A percentile compares a stretch with the other conserved stretches of the same genome.
Conservation (phyloP, 139 green algal genomes). For the Micractinium conductrix region DNA sequence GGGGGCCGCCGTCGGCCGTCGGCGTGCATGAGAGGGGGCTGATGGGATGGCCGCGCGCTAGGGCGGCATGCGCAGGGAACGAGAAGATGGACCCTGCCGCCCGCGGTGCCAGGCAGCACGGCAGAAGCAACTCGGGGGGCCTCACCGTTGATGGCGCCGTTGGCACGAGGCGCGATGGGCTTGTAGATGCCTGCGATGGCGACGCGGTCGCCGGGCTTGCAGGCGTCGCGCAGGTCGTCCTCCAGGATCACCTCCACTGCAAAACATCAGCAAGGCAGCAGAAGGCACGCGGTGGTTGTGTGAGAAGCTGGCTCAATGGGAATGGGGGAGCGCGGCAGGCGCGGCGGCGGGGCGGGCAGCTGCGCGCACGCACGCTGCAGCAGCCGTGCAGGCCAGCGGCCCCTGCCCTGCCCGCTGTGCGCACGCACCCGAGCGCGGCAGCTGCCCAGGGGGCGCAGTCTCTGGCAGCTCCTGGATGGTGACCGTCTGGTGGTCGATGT, state of each 20-base stretch:
- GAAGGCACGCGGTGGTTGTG: no score
- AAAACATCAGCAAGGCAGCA: background rate
- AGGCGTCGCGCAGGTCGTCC: slow-evolving; percentile 84
- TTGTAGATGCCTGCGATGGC: slow-evolving; percentile 94
- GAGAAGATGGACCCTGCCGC: no score
- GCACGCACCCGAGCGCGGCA: slow-evolving; percentile 73
- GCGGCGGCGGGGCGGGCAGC: no score
- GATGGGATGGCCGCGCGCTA: no score
- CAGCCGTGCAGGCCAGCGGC: background rate
- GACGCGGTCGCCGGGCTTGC: slow-evolving; percentile 96
- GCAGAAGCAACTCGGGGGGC: slow-evolving; percentile 30
- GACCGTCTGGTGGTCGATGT: slow-evolving; percentile 89
- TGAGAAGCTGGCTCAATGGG: no score
- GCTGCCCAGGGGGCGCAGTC: slow-evolving; percentile 93
- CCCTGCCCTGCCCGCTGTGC: background rate
- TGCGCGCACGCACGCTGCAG: no score
- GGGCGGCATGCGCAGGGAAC: background rate
- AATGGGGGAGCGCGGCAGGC: no score
- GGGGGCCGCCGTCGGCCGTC: background rate
- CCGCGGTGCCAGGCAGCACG: no score
- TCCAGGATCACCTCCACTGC: slow-evolving; percentile 60
- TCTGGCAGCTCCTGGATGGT: slow-evolving; percentile 98
- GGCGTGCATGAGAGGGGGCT: no score
- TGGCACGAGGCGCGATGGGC: slow-evolving; percentile 67
- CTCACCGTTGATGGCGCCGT: slow-evolving; percentile 62